Percentiles rank a stretch among this genome's conserved stretches.
Conservation (phyloP, 2,329 filamentous ascomycete species). For the Stagonosporopsis cucurbitacearum region DNA sequence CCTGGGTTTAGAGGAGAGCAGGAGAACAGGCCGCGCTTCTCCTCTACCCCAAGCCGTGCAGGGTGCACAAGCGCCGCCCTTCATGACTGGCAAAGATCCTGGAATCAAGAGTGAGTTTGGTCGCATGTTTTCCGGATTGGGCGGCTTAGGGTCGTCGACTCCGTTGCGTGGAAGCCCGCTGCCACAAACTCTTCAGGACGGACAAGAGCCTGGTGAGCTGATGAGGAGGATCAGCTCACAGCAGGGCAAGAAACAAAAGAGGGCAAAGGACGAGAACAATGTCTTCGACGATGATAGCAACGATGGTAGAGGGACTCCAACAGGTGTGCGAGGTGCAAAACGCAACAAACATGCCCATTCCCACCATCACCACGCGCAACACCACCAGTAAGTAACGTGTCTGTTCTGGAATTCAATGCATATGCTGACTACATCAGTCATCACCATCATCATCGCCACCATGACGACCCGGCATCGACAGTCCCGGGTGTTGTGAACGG, state of each 20-base stretch:
- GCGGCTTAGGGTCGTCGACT: conserved; percentile 66
- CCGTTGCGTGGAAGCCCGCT: conserved; percentile 61
- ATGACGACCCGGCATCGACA: conserved; percentile 49
- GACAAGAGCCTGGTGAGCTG: conserved; percentile 40
- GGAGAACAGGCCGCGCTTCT: conserved; percentile 82
- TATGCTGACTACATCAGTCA: conserved; percentile 59
- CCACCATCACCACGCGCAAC: conserved; percentile 65
- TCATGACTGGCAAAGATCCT: conserved; percentile 80
- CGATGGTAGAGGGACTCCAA: conserved; percentile 67
- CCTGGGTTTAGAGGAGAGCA: conserved; percentile 74
- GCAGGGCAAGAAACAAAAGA: conserved; percentile 55
- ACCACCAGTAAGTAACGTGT: conserved; percentile 56
- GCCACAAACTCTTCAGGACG: conserved; percentile 41
- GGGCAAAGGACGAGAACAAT: conserved; percentile 77
- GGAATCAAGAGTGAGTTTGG: conserved; percentile 95
- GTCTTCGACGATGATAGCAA: conserved; percentile 70
- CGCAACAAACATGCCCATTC: conserved; percentile 57
- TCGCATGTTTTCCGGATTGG: conserved; percentile 94
- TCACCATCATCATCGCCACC: conserved; percentile 63
- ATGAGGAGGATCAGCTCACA: conserved; percentile 48
- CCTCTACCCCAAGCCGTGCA: conserved; percentile 93
- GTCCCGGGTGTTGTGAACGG: conserved; percentile 31
- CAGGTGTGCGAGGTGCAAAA: conserved; percentile 71
- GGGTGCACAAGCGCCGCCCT: conserved; percentile 81
- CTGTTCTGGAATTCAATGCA: neutral